A percentile compares a stretch with the other conserved stretches of the same genome.
Evolutionary conservation across 257 asterid genomes (phyloP).

Genomic region (Dorcoceras hygrometricum): DNA sequence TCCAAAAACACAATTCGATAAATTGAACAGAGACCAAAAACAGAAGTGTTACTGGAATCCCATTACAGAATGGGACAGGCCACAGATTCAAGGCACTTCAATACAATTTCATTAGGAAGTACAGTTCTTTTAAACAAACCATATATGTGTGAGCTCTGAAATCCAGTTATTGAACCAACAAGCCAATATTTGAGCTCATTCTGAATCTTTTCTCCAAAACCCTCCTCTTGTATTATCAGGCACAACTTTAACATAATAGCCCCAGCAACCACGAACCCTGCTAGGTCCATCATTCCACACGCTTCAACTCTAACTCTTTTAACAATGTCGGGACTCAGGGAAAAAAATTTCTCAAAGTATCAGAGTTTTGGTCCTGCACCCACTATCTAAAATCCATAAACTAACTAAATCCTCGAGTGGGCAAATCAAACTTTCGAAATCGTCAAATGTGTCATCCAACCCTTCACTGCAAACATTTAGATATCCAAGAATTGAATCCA

Average conservation of each 20-base stretch:
- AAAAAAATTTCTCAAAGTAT: slow-evolving; percentile 39
- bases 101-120: slow-evolving; percentile 18
- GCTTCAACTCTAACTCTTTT: slow-evolving; percentile 34
- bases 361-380: slow-evolving; percentile 23
- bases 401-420: slow-evolving; percentile 47
- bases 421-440: slow-evolving; percentile 35
- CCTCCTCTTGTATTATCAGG: slow-evolving; percentile 42
- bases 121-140: slow-evolving; percentile 38
- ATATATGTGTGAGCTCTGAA: slow-evolving; percentile 43
- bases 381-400: slow-evolving; percentile 45
- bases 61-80: neutral
- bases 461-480: slow-evolving; percentile 45
- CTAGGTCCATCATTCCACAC: slow-evolving; percentile 42
- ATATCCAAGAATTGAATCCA: slow-evolving; percentile 53
- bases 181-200: slow-evolving; percentile 54
- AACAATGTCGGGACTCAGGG: slow-evolving; percentile 43
- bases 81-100: neutral
- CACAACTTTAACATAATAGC: slow-evolving; percentile 57
- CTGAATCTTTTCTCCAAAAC: slow-evolving; percentile 39
- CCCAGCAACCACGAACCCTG: slow-evolving; percentile 58
- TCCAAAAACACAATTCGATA: neutral
- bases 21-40: neutral
- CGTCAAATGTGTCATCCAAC: slow-evolving; percentile 29
- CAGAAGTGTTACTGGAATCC: neutral
- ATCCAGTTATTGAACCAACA: slow-evolving; percentile 52